These are phyloP conservation scores for Nicotiana obtusifolia DNA, from an alignment of 257 asterid species.

Conservation along the genomic window DNA sequence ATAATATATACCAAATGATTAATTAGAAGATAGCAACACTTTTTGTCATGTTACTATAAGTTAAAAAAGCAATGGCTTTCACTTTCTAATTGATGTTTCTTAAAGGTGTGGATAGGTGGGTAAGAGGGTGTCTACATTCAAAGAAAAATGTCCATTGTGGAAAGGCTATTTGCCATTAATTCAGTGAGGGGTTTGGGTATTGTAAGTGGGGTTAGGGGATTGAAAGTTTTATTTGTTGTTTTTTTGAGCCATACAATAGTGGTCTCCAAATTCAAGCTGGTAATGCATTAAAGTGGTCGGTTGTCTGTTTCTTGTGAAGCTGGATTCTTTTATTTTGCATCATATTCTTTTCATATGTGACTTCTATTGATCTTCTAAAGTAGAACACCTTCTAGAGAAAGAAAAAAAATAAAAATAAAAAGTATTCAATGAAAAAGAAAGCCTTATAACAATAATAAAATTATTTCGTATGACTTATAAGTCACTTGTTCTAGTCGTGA, in stretches of 20 bases:
- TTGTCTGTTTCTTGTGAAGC: conserved; percentile 25
- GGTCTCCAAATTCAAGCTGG: conserved; percentile 7
- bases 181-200: background rate
- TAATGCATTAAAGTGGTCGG: conserved; percentile 33
- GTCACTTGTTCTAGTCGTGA: accelerated
- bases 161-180: background rate
- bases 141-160: conserved; percentile 14
- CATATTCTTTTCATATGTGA: too few relatives aligned
- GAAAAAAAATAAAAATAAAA: too few relatives aligned
- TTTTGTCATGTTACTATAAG: conserved; percentile 4
- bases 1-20: too few relatives aligned
- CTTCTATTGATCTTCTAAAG: too few relatives aligned
- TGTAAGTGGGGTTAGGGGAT: background rate
- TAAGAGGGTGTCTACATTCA: conserved; percentile 34
- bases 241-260: conserved; percentile 12
- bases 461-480: too few relatives aligned
- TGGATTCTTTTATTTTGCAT: background rate
- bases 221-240: conserved; percentile 12
- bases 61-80: background rate
- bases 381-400: too few relatives aligned
- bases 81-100: background rate
- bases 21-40: conserved; percentile 23
- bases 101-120: background rate
- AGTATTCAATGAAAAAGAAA: too few relatives aligned
- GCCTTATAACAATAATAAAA: too few relatives aligned